Conservation (phyloP, 2,329 filamentous ascomycete species). For the Aspergillus fumigatiaffinis region DNA sequence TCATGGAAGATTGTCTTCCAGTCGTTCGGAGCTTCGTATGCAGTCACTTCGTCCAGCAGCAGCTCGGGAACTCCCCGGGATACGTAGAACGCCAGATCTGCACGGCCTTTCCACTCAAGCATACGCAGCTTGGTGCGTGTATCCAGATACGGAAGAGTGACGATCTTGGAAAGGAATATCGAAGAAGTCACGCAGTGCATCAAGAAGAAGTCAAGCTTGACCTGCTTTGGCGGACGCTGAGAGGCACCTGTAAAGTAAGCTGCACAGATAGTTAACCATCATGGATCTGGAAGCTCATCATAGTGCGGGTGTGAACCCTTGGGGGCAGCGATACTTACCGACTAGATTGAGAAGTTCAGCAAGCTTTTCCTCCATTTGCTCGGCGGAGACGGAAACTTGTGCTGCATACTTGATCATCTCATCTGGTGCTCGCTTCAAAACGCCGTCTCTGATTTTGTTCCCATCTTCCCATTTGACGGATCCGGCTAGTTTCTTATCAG, state of each 20-base stretch:
- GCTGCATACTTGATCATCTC: conserved; percentile 61
- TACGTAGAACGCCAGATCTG: conserved; percentile 71
- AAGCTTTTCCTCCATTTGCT: conserved; percentile 55
- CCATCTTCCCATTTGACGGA: conserved; percentile 52
- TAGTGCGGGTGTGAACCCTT: not conserved
- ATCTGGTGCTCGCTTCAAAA: conserved; percentile 59
- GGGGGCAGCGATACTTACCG: conserved; percentile 33
- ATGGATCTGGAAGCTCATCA: not conserved
- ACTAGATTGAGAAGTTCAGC: conserved; percentile 68
- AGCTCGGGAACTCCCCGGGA: conserved; percentile 63
- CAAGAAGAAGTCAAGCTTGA: conserved; percentile 78
- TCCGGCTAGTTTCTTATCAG: conserved; percentile 53
- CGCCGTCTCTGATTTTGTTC: conserved; percentile 66
- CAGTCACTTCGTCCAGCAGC: conserved; percentile 53
- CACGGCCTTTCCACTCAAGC: conserved; percentile 75
- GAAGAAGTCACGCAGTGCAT: conserved; percentile 75
- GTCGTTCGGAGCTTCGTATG: conserved; percentile 54
- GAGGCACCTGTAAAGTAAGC: conserved; percentile 60
- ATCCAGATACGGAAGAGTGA: conserved; percentile 60
- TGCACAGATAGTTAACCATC: conserved; percentile 7
- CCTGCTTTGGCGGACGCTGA: conserved; percentile 58
- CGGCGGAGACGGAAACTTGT: conserved; percentile 54
- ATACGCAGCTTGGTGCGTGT: conserved; percentile 61
- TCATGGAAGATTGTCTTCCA: conserved; percentile 46
- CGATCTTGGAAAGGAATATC: conserved; percentile 68